Evolutionary conservation across 129 eudicot species (phyloP), one percentile per base, ranked within the genome.

Genomic region (Chrysanthemum makinoi): DNA sequence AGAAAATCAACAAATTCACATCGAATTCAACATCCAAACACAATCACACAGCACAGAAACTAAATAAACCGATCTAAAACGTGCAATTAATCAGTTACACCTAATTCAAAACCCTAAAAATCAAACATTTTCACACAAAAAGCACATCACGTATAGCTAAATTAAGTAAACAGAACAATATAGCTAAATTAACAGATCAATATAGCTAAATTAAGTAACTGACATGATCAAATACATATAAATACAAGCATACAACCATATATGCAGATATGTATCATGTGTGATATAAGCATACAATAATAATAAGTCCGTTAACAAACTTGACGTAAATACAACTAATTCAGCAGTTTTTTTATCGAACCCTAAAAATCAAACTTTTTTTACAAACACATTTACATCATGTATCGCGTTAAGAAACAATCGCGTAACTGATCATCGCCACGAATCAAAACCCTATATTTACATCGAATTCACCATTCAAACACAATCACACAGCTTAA

Each of bases 241-340:
- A 7, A 39, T 6, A 35, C 43, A 35, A 5, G 75, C 22, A 69
- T 50, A 65, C 33, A 67, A 11, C 17, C 8, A 39, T 12, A 57
- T 35, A 15, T 18, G 24, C 24, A 22, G 24, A 35, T 5, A 39
- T 39, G 2, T 39, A 8, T 58, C 5, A 5, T 30, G 35, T 30
- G 35, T 30, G 35, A 28, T 28, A 28, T 28, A 28, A 3, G 1
- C 63, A 57, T 19, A 28, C 10, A 43, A 69, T 18, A 6, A 59
- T 24, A 4, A 12, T 10, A 39, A 19, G 14, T 7, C n/a, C 6
- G 43, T 24, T 1, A 2, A 26, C 30, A 26, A 26, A 26, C 30
- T 26, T 70, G 79, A 84, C 72, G 85, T 70, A 62, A 49, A 52
- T 51, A 46, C 30, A 10, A 62, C 13, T 39, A 74, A 69, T 62